A percentile compares a stretch with the other conserved stretches of the same genome.
Evolutionary conservation across 768 basidiomycete species (phyloP).

Genomic region (Leccinellum rugosiceps): DNA sequence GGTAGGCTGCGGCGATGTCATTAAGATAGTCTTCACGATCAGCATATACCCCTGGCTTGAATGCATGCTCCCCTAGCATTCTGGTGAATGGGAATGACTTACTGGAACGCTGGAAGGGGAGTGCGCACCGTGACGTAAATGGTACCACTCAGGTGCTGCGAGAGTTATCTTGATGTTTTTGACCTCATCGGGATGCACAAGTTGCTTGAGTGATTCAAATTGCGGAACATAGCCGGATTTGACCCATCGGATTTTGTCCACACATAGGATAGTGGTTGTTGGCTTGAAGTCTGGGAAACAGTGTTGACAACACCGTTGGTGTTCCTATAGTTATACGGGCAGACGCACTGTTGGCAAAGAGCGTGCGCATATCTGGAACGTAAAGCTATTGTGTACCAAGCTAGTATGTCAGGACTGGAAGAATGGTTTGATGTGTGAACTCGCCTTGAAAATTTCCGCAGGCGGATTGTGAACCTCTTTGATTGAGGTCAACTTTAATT

Average conservation of each 20-base stretch:
- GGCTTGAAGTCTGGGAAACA: constrained; percentile 15
- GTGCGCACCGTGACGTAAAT: constrained; percentile 57
- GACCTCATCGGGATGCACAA: constrained; percentile 62
- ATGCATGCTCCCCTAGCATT: constrained; percentile 20
- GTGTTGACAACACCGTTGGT: not conserved
- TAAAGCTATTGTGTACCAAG: constrained; percentile 18
- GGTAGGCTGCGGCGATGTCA: constrained; percentile 46
- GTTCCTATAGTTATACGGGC: not conserved
- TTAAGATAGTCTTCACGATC: constrained; percentile 43
- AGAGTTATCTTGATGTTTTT: constrained; percentile 68
- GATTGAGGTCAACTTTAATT: constrained; percentile 1
- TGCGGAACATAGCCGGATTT: constrained; percentile 61
- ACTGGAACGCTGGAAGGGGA: not conserved
- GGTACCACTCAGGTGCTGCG: constrained; percentile 71
- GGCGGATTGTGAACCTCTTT: constrained; percentile 24
- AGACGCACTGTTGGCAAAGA: constrained; percentile 16
- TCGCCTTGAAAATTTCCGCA: constrained; percentile 24
- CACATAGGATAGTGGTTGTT: constrained; percentile 21
- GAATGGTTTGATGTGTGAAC: too few species aligned
- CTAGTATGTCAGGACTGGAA: not conserved
- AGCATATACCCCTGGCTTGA: constrained; percentile 15
- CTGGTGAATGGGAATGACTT: not conserved
- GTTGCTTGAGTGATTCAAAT: constrained; percentile 55
- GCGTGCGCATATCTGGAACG: constrained; percentile 26
- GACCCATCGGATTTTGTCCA: constrained; percentile 63